Conservation (phyloP, 306 rosid species). For the Glycyrrhiza uralensis region DNA sequence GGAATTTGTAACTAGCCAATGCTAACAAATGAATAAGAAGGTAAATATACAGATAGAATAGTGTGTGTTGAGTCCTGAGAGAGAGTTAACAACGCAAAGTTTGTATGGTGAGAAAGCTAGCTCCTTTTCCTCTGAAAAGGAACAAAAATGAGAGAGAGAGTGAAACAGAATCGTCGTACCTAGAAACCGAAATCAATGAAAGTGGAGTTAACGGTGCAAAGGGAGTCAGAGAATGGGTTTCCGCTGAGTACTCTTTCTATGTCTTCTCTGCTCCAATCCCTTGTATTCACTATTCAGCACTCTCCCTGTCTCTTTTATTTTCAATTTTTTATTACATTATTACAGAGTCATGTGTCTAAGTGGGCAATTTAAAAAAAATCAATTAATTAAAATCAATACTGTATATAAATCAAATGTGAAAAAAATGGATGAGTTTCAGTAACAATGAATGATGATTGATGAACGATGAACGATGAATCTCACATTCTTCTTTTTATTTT, state of each 20-base stretch:
- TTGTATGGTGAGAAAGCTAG: not conserved
- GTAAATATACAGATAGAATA: not conserved
- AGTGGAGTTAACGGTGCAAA: too few species aligned
- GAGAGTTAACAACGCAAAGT: not conserved
- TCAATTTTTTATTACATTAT: too few species aligned
- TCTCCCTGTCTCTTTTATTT: not conserved
- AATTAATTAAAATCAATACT: not conserved
- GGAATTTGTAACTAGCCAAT: not conserved
- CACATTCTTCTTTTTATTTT: not conserved
- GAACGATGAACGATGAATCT: not conserved
- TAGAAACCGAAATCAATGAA: too few species aligned
- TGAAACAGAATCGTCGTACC: too few species aligned
- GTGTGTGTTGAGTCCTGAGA: not conserved
- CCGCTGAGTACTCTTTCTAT: too few species aligned
- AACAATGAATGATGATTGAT: not conserved
- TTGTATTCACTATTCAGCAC: too few species aligned
- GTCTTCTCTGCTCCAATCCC: too few species aligned
- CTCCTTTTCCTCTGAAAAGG: not conserved
- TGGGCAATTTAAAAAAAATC: not conserved
- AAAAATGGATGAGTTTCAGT: not conserved
- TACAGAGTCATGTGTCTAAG: too few species aligned
- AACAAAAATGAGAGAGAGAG: not conserved
- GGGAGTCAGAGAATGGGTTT: too few species aligned
- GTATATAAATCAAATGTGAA: not conserved
- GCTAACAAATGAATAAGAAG: not conserved